Percentiles rank a stretch among this genome's conserved stretches.
phyloP scores from a whole-genome alignment of 129 eudicot species.

The Heracleum sosnowskyi region DNA sequence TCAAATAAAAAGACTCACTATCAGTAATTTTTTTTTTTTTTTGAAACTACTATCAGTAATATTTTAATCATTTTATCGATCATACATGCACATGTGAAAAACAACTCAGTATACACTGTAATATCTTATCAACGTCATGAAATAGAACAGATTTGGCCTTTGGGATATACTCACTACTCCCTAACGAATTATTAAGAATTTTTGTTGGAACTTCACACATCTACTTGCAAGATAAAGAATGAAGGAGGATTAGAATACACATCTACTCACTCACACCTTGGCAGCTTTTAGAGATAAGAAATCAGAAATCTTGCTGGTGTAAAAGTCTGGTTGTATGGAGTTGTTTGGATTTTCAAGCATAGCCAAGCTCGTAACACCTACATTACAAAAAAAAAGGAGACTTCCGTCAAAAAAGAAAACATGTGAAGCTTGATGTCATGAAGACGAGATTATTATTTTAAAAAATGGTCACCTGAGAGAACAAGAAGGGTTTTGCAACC shows the following conservation, averaged over 20 bases:
- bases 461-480: conserved; percentile 57
- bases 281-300: conserved; percentile 78
- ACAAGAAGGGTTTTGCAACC: conserved; percentile 99
- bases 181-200: not conserved
- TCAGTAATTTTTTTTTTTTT: no score
- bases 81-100: not conserved
- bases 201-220: not conserved
- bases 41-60: no score
- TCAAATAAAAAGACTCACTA: not conserved
- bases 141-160: not conserved
- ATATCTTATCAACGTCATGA: not conserved
- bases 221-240: not conserved
- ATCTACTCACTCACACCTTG: conserved; percentile 27
- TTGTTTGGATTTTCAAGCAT: conserved; percentile 86
- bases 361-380: conserved; percentile 79
- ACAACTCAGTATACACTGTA: not conserved
- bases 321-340: conserved; percentile 89
- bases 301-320: conserved; percentile 92
- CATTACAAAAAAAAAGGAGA: not conserved
- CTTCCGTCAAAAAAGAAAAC: not conserved
- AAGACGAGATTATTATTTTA: not conserved
- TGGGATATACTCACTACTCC: not conserved
- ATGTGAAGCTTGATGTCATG: not conserved
- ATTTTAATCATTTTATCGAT: not conserved
- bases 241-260: not conserved